Evolutionary conservation across 805 yeast genomes (phyloP).

Genomic region (Spathaspora sp.): DNA sequence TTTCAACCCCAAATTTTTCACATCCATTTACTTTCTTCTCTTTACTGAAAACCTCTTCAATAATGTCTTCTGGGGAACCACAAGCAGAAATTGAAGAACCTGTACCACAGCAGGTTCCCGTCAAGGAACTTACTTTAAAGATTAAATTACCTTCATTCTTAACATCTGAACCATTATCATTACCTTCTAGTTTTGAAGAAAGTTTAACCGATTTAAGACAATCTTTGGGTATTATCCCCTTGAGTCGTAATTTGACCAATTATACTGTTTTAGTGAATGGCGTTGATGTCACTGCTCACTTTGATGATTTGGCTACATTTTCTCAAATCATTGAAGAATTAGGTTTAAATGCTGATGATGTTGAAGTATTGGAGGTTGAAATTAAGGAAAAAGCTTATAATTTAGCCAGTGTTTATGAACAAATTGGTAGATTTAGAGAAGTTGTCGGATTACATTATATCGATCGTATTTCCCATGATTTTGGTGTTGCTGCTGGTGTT

Average conservation of each 20-base stretch:
- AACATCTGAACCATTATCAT: conserved; percentile 12
- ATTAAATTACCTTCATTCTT: conserved; percentile 11
- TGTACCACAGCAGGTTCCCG: conserved; percentile 1
- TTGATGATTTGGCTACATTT: conserved; percentile 26
- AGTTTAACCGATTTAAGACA: conserved; percentile 55
- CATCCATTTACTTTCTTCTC: background rate
- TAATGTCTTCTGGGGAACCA: conserved; percentile 10
- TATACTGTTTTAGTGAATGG: conserved; percentile 45
- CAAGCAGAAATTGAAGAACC: conserved; percentile 1
- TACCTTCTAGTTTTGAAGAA: conserved; percentile 38
- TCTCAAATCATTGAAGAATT: conserved; percentile 18
- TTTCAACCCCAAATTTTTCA: conserved; percentile 4
- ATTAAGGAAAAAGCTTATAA: conserved; percentile 57
- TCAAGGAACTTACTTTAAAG: conserved; percentile 8
- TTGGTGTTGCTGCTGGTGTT: conserved; percentile 46
- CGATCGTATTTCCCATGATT: conserved; percentile 40
- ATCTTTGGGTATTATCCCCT: conserved; percentile 54
- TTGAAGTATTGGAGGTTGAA: conserved; percentile 33
- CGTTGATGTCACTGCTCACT: conserved; percentile 20
- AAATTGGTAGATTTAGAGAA: conserved; percentile 62
- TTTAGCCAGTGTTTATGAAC: conserved; percentile 57
- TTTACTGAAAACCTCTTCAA: background rate
- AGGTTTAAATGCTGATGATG: conserved; percentile 12
- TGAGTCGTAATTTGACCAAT: conserved; percentile 58
- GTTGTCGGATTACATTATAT: conserved; percentile 48